A percentile compares a stretch with the other conserved stretches of the same genome.
Evolutionary conservation across 2,329 filamentous ascomycete genomes (phyloP).

Genomic region (Esteya vermicola): DNA sequence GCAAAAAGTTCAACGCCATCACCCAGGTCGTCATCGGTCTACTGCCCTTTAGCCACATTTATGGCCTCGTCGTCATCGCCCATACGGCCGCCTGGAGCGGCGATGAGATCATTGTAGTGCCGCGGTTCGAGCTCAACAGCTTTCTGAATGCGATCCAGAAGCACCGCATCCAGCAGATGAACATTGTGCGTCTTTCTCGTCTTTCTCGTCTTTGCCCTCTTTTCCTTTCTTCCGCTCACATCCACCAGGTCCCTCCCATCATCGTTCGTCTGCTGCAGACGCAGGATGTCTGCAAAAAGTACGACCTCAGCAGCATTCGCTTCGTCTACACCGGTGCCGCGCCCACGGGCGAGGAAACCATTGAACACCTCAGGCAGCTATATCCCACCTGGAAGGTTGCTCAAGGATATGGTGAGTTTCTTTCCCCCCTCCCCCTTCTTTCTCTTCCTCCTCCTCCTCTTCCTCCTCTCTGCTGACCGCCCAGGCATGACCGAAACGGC

Average conservation of each 20-base stretch:
- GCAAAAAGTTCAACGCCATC: constrained; percentile 15
- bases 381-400: constrained; percentile 50
- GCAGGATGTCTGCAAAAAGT: constrained; percentile 44
- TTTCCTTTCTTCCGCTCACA: not conserved
- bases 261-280: constrained; percentile 63
- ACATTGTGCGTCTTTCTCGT: constrained; percentile 30
- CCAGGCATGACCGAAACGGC: constrained; percentile 62
- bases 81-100: constrained; percentile 54
- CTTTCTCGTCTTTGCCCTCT: not conserved
- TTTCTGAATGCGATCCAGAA: constrained; percentile 50
- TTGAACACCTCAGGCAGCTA: constrained; percentile 43
- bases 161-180: constrained; percentile 52
- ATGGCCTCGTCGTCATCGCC: constrained; percentile 56
- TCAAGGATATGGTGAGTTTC: constrained; percentile 53
- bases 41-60: constrained; percentile 67
- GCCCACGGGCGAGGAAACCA: constrained; percentile 60
- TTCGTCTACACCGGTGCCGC: constrained; percentile 63
- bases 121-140: constrained; percentile 54
- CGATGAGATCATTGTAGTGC: constrained; percentile 56
- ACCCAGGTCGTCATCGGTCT: constrained; percentile 40
- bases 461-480: no score
- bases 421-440: not conserved
- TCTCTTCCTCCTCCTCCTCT: no score
- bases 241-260: constrained; percentile 57
- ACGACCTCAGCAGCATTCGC: constrained; percentile 55